Evolutionary conservation across 164 flowering plant genomes (phyloP), one percentile per base, ranked within the genome.

Genomic region (Taxillus chinensis): DNA sequence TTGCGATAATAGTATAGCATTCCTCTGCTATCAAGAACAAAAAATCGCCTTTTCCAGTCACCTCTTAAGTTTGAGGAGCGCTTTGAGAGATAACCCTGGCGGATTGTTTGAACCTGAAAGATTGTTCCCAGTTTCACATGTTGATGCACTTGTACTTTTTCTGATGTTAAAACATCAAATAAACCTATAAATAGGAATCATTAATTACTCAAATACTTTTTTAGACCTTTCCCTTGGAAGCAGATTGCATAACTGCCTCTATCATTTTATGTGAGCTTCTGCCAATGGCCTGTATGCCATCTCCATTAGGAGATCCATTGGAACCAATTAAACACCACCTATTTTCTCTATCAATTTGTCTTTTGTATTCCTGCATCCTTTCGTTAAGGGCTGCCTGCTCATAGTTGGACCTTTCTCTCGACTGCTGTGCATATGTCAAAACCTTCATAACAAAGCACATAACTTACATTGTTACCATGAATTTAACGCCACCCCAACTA

Each of bases 21-120:
- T 64, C 98, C 98, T 56, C 95, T 85, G 75, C 87, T 92, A 74
- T 92, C 98, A 68, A 92, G 96, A 71, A 92, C 89, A 73, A 92
- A 92, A 74, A 82, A 92, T 64, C 98, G 82, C 71, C 96, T 83
- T 68, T 92, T 92, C 98, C 96, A 92, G 70, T 92, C 98, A 75
- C 82, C 96, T 69, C 98, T 82, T 77, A 92, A 72, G 67, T 85
- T 92, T 57, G 98, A 90, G 57, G 98, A 92, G 50, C 96, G 98
- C 61, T 92, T 92, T 39, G 90, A 86, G 10, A 92, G 90, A 74
- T 92, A 92, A 60, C 98, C 98, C 83, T 92, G 96, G 41, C 87
- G 81, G 73, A 92, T 90, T n/a, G 86, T 89, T 81, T 92, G 95
- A 72, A 92, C 93, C 98, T 92, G 76, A 66, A 73, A 71, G 39